phyloP scores from a whole-genome alignment of 1,284 basidiomycete genomes.

The Malassezia vespertilionis region DNA sequence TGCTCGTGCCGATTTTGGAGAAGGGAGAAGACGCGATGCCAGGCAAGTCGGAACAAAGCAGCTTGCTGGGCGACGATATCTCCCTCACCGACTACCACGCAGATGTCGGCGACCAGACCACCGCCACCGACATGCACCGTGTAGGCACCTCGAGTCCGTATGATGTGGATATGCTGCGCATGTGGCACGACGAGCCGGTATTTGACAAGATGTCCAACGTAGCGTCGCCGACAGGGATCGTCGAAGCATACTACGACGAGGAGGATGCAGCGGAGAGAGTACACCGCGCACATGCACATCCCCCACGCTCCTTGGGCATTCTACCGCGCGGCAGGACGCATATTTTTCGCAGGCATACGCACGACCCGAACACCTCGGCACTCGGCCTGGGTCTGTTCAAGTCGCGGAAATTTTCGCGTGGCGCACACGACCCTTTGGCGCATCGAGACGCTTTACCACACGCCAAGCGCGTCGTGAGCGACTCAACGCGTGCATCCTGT shows the following conservation, averaged over 20 bases:
- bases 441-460: background rate
- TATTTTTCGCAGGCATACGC: background rate
- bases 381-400: constrained; percentile 1
- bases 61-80: background rate
- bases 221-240: constrained; percentile 16
- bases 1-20: constrained; percentile 13
- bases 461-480: background rate
- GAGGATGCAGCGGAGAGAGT: background rate
- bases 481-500: no score
- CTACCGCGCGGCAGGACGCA: background rate
- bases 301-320: background rate
- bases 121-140: background rate
- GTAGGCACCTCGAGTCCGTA: background rate
- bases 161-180: background rate
- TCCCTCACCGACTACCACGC: constrained; percentile 3
- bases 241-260: constrained; percentile 14
- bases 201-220: background rate
- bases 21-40: background rate
- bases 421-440: background rate
- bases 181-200: background rate
- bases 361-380: background rate
- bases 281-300: background rate
- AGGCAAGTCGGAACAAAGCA: background rate
- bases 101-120: constrained; percentile 8
- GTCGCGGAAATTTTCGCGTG: constrained; percentile 3